Conservation (phyloP, 352 stramenopile species). For the Phytophthora foliorum region DNA sequence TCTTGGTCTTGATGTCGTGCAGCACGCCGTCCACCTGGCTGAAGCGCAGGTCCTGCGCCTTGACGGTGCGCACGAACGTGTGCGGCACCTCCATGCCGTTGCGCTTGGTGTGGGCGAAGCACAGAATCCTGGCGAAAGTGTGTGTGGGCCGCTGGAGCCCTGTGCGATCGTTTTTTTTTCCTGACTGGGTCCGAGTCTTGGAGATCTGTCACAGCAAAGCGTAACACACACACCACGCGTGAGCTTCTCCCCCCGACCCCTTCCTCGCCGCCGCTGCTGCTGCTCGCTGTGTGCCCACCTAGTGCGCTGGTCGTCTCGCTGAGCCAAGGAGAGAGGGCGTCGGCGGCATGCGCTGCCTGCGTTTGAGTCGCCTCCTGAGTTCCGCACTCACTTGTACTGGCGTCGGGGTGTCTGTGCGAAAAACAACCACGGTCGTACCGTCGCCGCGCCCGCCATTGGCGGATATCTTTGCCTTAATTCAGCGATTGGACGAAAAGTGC, state of each 20-base stretch:
- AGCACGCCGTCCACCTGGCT: conserved; percentile 81
- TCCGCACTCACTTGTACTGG: conserved; percentile 39
- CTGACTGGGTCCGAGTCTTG: conserved; percentile 1
- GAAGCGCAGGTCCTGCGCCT: conserved; percentile 82
- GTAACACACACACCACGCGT: conserved; percentile 25
- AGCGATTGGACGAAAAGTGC: conserved; percentile 37
- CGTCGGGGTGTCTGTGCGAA: conserved; percentile 36
- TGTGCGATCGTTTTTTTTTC: conserved; percentile 4
- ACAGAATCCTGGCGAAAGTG: conserved; percentile 46
- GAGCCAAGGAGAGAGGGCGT: conserved; percentile 24
- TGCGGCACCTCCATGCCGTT: conserved; percentile 71
- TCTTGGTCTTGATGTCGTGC: conserved; percentile 71
- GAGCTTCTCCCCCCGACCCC: conserved; percentile 13
- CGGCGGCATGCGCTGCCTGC: conserved; percentile 43
- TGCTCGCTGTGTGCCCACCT: conserved; percentile 10
- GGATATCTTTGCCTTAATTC: conserved; percentile 1
- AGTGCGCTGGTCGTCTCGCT: conserved; percentile 18
- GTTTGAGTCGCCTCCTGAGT: conserved; percentile 25
- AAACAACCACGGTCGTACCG: conserved; percentile 49
- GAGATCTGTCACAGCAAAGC: conserved; percentile 40
- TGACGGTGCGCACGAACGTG: conserved; percentile 88
- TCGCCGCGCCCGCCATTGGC: conserved; percentile 36
- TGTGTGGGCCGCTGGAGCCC: conserved; percentile 9
- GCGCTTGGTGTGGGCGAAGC: conserved; percentile 47
- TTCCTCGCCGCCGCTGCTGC: not conserved